Percentiles rank a stretch among this genome's conserved stretches.
These are phyloP conservation scores for Fragilariopsis cylindrus DNA, from an alignment of 108 stramenopile genomes.

Conservation along the genomic window DNA sequence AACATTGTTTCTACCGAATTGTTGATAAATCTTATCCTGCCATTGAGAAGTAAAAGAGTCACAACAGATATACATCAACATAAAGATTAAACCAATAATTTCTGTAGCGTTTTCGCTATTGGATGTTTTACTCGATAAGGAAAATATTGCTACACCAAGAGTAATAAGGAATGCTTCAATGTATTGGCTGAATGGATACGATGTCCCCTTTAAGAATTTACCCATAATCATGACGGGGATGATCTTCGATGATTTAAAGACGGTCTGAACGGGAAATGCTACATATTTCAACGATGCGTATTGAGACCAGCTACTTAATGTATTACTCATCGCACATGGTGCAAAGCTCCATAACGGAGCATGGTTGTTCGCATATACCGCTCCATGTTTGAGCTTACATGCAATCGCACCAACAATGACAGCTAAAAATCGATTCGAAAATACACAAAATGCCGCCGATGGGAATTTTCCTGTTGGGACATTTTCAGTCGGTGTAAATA, in stretches of 20 bases:
- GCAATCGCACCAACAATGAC: conserved; percentile 90
- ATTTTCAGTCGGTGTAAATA: conserved; percentile 73
- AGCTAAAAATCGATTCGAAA: conserved; percentile 95
- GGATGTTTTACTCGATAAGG: conserved; percentile 65
- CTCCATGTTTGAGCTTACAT: conserved; percentile 78
- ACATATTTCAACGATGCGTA: conserved; percentile 96
- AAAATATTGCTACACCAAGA: conserved; percentile 92
- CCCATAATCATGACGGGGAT: conserved; percentile 99
- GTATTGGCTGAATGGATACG: conserved; percentile 89
- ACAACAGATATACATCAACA: conserved; percentile 91
- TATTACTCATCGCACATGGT: conserved; percentile 94
- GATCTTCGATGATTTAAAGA: conserved; percentile 97
- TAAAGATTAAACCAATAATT: conserved; percentile 86
- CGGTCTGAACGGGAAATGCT: conserved; percentile 96
- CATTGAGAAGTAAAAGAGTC: conserved; percentile 99
- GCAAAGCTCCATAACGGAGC: conserved; percentile 93
- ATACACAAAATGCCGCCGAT: conserved; percentile 95
- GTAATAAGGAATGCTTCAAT: conserved; percentile 91
- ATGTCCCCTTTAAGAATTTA: conserved; percentile 77
- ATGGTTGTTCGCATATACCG: conserved; percentile 71
- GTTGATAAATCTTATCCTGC: conserved; percentile 95
- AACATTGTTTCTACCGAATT: conserved; percentile 88
- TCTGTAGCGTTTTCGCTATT: conserved; percentile 62
- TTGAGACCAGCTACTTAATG: conserved; percentile 96
- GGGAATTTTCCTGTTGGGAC: conserved; percentile 89